Conservation (phyloP, 1,139 yeast species). For the Zygoascus meyerae region DNA sequence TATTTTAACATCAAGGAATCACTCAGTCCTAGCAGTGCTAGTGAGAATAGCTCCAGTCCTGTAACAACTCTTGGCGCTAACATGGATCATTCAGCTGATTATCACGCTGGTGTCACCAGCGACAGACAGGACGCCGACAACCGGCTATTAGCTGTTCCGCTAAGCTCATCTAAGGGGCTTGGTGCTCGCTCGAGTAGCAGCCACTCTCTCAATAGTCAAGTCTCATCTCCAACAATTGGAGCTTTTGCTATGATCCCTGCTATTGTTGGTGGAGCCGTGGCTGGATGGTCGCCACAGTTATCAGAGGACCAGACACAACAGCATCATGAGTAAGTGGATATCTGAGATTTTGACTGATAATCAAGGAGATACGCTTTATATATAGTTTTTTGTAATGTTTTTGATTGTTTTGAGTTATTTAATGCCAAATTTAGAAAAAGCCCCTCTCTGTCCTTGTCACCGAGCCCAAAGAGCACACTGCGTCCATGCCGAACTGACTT, state of each 20-base stretch:
- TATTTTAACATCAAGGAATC: slow-evolving; percentile 27
- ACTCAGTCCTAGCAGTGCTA: slow-evolving; percentile 20
- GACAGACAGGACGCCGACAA: not conserved
- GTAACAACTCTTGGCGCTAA: slow-evolving; percentile 1
- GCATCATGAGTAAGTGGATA: no score
- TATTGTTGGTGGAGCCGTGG: slow-evolving; percentile 50
- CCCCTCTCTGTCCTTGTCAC: no score
- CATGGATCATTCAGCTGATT: not conserved
- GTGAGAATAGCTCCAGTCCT: not conserved
- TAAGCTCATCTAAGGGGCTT: slow-evolving; percentile 11
- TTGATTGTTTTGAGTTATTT: no score
- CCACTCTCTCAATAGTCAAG: slow-evolving; percentile 17
- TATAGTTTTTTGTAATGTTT: no score
- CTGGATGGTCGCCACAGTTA: slow-evolving; percentile 37
- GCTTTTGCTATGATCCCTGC: slow-evolving; percentile 49
- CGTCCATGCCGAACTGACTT: no score
- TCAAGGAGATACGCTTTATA: no score
- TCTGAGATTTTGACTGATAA: no score
- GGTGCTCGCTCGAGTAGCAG: slow-evolving; percentile 12
- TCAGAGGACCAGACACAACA: no score
- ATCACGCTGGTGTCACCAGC: no score
- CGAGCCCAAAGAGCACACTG: no score
- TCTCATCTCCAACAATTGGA: slow-evolving; percentile 30
- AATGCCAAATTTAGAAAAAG: no score
- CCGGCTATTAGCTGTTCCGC: slow-evolving; percentile 26